A percentile compares a stretch with the other conserved stretches of the same genome.
Conservation (phyloP, 2,329 filamentous ascomycete species). For the Claviceps sp. region DNA sequence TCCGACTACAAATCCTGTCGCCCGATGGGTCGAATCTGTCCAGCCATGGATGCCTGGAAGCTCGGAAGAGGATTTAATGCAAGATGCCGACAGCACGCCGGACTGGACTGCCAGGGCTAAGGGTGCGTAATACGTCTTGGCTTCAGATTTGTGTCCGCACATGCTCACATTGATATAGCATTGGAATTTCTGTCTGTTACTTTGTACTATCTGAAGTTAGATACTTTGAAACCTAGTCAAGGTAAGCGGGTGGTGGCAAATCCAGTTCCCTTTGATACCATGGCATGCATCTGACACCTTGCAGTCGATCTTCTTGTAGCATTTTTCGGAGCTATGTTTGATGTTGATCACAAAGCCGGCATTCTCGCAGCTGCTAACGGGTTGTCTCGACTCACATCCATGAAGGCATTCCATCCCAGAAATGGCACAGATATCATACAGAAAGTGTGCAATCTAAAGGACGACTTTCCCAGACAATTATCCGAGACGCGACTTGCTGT, state of each 20-base stretch:
- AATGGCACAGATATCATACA: constrained; percentile 35
- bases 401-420: constrained; percentile 37
- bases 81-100: constrained; percentile 27
- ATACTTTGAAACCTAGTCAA: constrained; percentile 36
- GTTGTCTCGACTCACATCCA: constrained; percentile 32
- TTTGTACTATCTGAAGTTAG: constrained; percentile 31
- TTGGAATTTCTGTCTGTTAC: constrained; percentile 44
- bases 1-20: constrained; percentile 31
- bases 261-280: neutral
- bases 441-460: constrained; percentile 35
- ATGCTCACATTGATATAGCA: constrained; percentile 20
- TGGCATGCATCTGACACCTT: neutral
- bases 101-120: constrained; percentile 41
- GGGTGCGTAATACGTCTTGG: constrained; percentile 17
- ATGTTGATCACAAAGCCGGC: constrained; percentile 45
- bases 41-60: constrained; percentile 38
- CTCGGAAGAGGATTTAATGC: constrained; percentile 22
- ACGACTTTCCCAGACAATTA: constrained; percentile 43
- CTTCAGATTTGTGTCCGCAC: neutral
- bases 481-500: constrained; percentile 37
- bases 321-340: constrained; percentile 47
- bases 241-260: constrained; percentile 15
- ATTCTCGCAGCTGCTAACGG: constrained; percentile 40
- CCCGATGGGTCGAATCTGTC: constrained; percentile 42
- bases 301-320: constrained; percentile 32